phyloP scores from a whole-genome alignment of 331 rosid genomes.

The Pyrus hybrid region DNA sequence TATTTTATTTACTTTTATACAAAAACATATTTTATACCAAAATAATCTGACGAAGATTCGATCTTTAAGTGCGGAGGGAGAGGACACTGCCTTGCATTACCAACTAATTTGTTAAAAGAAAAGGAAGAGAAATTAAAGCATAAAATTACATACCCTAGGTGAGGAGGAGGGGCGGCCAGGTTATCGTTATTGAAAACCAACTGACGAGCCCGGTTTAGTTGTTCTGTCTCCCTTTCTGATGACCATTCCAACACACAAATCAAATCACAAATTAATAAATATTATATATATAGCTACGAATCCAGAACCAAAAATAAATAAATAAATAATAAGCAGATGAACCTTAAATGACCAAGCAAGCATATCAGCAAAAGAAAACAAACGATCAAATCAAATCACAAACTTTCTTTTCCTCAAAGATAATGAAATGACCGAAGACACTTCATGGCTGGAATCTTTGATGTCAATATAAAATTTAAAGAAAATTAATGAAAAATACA shows the following conservation, averaged over 20 bases:
- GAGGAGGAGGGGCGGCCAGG: slow-evolving; percentile 56
- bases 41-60: not conserved
- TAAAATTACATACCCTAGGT: slow-evolving; percentile 48
- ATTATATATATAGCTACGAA: not conserved
- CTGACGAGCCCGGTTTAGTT: slow-evolving; percentile 90
- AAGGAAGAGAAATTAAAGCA: not conserved
- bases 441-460: not conserved
- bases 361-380: not conserved
- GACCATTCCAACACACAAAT: slow-evolving; percentile 7
- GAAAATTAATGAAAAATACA: too few species aligned
- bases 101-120: not conserved
- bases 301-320: not conserved
- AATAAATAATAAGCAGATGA: not conserved
- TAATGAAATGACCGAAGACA: not conserved
- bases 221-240: slow-evolving; percentile 96
- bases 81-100: not conserved
- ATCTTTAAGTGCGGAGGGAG: not conserved
- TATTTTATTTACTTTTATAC: too few species aligned
- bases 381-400: not conserved
- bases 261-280: slow-evolving; percentile 15
- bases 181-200: slow-evolving; percentile 79
- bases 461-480: not conserved
- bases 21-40: not conserved
- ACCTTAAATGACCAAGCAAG: not conserved
- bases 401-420: not conserved